Evolutionary conservation across 169 alveolate genomes (phyloP).

Genomic region (Eimeria zaria): DNA sequence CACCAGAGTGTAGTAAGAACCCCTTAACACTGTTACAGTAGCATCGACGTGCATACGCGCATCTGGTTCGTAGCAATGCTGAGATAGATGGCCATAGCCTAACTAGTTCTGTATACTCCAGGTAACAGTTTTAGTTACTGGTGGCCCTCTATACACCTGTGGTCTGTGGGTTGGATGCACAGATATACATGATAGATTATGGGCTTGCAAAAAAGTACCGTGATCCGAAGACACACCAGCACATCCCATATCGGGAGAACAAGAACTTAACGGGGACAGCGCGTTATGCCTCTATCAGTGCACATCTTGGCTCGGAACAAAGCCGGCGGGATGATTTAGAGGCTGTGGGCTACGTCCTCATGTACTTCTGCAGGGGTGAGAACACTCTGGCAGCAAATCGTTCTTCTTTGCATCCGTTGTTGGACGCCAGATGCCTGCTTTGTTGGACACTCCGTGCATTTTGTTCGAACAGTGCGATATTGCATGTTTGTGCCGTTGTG

Average conservation of each 20-base stretch:
- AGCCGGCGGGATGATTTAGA: constrained; percentile 96
- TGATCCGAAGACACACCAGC: constrained; percentile 97
- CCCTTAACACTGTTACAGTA: neutral
- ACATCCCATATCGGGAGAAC: constrained; percentile 98
- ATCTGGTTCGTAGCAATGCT: no score
- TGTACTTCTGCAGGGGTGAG: constrained; percentile 91
- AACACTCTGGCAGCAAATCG: neutral
- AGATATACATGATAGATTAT: constrained; percentile 97
- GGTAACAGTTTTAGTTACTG: neutral
- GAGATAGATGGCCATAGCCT: no score
- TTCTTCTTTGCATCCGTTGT: neutral
- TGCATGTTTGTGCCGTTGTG: neutral
- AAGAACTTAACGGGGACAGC: constrained; percentile 99
- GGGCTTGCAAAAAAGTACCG: constrained; percentile 98
- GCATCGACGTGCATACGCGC: no score
- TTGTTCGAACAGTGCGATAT: neutral
- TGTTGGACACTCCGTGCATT: neutral
- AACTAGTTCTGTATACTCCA: no score
- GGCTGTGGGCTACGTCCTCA: constrained; percentile 93
- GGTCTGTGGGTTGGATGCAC: constrained; percentile 87
- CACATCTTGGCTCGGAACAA: constrained; percentile 98
- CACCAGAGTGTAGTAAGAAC: constrained; percentile 69
- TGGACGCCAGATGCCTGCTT: constrained; percentile 1
- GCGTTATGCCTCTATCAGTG: constrained; percentile 98
- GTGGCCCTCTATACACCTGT: neutral